Evolutionary conservation across 345 rosid species (phyloP), one percentile per base, ranked within the genome.

Genomic region (Corymbia maculata): DNA sequence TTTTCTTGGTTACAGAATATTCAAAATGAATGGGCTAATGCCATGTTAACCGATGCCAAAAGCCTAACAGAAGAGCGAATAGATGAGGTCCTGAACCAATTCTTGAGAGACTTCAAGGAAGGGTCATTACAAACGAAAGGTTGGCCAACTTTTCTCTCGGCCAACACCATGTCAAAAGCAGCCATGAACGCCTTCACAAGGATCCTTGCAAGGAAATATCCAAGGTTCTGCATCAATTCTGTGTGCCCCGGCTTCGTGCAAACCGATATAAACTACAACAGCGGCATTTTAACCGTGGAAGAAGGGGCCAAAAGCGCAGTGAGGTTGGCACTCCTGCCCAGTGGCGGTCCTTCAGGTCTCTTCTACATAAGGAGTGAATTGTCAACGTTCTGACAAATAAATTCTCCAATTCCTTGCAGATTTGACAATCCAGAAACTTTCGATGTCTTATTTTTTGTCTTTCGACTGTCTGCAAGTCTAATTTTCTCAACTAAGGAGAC

Each of bases 221-320:
- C 89, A 8, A 75, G 59, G 28, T 59, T 92, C 82, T 16, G 57
- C 50, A 85, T 92, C 68, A 93, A 93, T 75, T 86, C 88, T 14
- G 90, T 91, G 19, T 89, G 93, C 66, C 95, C 93, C 9, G 94
- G 93, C 42, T 90, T 47, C 86, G 86, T 89, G 86, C 88, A 89
- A 85, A 93, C 93, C 3, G 91, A 93, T 42, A 86, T 93, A 12
- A 90, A 59, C 49, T 50, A 10, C 89, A 88, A 91, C 61, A 28
- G 13, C 30, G 95, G 95, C 66, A 1, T 52, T 51, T 30, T 88
- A 21, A 66, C 89, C 16, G 87, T 88, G 9, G 57, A 89, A 30
- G 88, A 93, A 89, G 95, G 92, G 9, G 95, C 93, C 16, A 59
- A 88, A 82, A 85, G 85, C 87, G 51, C 75, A 14, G 92, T 91